Percentiles rank a stretch among this genome's conserved stretches.
Conservation (phyloP, 2,329 filamentous ascomycete genomes). For the Fusarium miscanthi region DNA sequence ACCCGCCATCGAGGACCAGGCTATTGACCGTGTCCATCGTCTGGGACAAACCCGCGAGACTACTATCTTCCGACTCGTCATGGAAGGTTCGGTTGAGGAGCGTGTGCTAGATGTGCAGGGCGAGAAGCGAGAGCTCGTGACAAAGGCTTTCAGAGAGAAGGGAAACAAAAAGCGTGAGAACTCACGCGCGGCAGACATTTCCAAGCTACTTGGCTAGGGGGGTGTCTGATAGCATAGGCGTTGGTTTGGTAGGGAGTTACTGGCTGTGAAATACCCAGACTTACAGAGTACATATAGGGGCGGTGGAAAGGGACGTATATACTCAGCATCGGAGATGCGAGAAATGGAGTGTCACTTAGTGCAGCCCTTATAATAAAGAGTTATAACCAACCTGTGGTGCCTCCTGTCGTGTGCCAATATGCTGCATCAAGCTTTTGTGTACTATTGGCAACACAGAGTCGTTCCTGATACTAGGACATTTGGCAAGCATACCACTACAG, state of each 20-base stretch:
- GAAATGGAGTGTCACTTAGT: not conserved
- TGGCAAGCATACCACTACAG: not conserved
- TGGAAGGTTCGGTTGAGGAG: slow-evolving; percentile 85
- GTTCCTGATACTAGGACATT: not conserved
- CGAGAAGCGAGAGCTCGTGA: slow-evolving; percentile 82
- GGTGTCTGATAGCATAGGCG: not conserved
- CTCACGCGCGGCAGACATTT: slow-evolving; percentile 66
- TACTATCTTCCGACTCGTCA: slow-evolving; percentile 82
- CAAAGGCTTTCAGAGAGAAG: slow-evolving; percentile 82
- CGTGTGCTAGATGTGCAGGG: slow-evolving; percentile 81
- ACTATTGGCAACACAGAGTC: not conserved
- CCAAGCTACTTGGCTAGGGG: slow-evolving; percentile 57
- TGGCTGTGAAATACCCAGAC: slow-evolving; percentile 5
- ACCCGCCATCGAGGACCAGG: slow-evolving; percentile 91
- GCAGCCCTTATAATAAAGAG: not conserved
- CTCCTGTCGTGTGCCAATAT: not conserved
- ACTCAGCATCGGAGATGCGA: not conserved
- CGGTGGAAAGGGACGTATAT: not conserved
- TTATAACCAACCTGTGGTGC: not conserved
- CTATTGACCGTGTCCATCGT: slow-evolving; percentile 87
- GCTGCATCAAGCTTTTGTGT: not conserved
- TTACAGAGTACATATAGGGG: not conserved
- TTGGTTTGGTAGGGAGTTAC: not conserved
- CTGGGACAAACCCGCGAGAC: slow-evolving; percentile 84
- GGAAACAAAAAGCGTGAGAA: slow-evolving; percentile 65